phyloP scores from a whole-genome alignment of 2,329 filamentous ascomycete species.

The Parascedosporium putredinis region DNA sequence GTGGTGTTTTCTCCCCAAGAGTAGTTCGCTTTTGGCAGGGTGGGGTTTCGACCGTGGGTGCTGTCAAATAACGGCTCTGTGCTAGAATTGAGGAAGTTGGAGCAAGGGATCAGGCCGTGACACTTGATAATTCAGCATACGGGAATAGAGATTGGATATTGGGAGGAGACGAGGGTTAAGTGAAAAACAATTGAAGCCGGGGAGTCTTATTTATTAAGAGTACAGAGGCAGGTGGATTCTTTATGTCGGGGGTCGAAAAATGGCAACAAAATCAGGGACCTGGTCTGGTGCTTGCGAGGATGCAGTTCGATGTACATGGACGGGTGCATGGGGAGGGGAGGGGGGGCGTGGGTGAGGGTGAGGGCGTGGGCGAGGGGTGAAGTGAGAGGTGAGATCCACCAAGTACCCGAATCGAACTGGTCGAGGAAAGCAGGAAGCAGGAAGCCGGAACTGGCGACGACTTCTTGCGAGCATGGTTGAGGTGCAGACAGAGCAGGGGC shows the following conservation, averaged over 20 bases:
- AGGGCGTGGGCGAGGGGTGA: not conserved
- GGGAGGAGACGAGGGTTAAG: not conserved
- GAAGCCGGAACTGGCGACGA: slow-evolving; percentile 1
- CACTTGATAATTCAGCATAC: no score
- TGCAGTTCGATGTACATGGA: not conserved
- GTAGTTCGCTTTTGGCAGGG: no score
- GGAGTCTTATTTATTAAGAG: not conserved
- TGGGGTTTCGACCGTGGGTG: no score
- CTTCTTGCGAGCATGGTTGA: not conserved
- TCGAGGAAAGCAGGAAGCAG: no score
- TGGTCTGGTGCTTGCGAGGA: no score
- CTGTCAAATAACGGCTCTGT: no score
- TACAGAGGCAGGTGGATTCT: not conserved
- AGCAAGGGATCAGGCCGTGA: no score
- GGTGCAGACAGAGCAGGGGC: not conserved
- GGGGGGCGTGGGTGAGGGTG: slow-evolving; percentile 1
- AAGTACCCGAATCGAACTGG: no score
- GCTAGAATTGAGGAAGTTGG: no score
- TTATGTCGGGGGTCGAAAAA: not conserved
- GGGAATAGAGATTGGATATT: not conserved
- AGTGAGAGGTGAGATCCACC: not conserved
- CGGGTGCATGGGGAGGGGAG: not conserved
- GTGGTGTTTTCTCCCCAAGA: no score
- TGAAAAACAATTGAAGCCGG: not conserved
- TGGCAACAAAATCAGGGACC: not conserved